These are phyloP conservation scores for Talaromyces ruber DNA, from an alignment of 495 filamentous ascomycete species.

Conservation along the genomic window DNA sequence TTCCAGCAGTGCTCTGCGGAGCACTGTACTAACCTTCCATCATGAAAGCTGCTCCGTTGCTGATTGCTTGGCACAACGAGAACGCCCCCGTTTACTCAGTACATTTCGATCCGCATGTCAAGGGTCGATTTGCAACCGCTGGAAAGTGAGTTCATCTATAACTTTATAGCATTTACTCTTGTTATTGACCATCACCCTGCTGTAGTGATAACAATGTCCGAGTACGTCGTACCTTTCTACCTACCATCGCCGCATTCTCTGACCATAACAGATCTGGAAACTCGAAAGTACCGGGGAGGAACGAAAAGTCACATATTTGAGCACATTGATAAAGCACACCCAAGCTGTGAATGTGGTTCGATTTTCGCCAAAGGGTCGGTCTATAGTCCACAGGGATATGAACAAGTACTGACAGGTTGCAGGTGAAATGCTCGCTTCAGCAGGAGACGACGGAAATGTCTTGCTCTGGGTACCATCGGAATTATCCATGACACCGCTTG, in stretches of 20 bases:
- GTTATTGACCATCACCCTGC: neutral
- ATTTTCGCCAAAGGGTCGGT: constrained; percentile 81
- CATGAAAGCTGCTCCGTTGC: constrained; percentile 87
- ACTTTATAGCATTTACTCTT: constrained; percentile 5
- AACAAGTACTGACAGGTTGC: constrained; percentile 16
- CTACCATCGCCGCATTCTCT: constrained; percentile 15
- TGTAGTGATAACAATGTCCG: constrained; percentile 87
- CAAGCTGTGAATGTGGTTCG: constrained; percentile 98
- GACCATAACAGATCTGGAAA: constrained; percentile 69
- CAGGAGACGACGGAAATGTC: constrained; percentile 94
- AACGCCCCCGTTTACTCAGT: constrained; percentile 92
- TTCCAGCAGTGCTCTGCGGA: constrained; percentile 8
- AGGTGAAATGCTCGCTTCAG: constrained; percentile 91
- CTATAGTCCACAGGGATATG: neutral
- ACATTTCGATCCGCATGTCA: constrained; percentile 91
- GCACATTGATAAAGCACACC: constrained; percentile 84
- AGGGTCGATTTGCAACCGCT: constrained; percentile 84
- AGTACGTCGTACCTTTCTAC: constrained; percentile 43
- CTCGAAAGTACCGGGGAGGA: constrained; percentile 81
- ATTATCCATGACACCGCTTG: constrained; percentile 56
- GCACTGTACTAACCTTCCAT: constrained; percentile 19
- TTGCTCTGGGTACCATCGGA: constrained; percentile 92
- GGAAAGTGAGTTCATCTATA: constrained; percentile 46
- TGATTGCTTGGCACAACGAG: constrained; percentile 94
- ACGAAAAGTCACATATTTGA: constrained; percentile 79